A percentile compares a stretch with the other conserved stretches of the same genome.
These are phyloP conservation scores for Blastobotrys attinorum DNA, from an alignment of 805 yeast genomes.

Conservation along the genomic window DNA sequence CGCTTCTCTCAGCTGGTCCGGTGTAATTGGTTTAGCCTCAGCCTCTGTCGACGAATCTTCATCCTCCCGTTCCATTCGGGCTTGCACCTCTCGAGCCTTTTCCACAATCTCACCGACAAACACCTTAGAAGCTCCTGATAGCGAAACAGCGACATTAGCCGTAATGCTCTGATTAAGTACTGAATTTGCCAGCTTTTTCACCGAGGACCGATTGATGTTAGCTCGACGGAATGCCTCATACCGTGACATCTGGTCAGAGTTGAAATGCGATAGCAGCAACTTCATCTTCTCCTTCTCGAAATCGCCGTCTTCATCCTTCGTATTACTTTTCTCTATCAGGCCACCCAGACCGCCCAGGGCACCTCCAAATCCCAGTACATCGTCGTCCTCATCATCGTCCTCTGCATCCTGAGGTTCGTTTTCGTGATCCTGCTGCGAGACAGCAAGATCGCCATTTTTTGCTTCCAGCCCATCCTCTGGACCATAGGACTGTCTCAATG, in stretches of 20 bases:
- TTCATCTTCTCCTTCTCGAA: constrained; percentile 30
- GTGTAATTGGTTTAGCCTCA: constrained; percentile 51
- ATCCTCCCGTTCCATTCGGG: constrained; percentile 34
- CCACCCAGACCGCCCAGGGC: background rate
- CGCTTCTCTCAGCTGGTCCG: constrained; percentile 83
- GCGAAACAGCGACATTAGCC: constrained; percentile 67
- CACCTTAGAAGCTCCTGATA: constrained; percentile 82
- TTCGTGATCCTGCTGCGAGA: background rate
- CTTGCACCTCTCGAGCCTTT: constrained; percentile 65
- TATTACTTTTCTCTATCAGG: background rate
- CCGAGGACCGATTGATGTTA: constrained; percentile 60
- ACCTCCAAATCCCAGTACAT: constrained; percentile 1
- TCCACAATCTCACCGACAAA: constrained; percentile 88
- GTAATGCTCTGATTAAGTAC: constrained; percentile 75
- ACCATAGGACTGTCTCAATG: constrained; percentile 1
- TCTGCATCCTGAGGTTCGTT: constrained; percentile 4
- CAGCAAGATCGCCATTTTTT: constrained; percentile 4
- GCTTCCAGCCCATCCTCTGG: background rate
- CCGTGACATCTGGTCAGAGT: constrained; percentile 75
- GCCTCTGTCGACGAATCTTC: constrained; percentile 15
- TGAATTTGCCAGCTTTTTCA: constrained; percentile 71
- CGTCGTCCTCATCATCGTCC: constrained; percentile 11
- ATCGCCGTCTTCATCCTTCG: constrained; percentile 14
- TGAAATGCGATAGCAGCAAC: constrained; percentile 62
- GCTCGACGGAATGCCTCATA: constrained; percentile 84